phyloP scores from a whole-genome alignment of 2,329 filamentous ascomycete species.

The Penicillium capsulatum region DNA sequence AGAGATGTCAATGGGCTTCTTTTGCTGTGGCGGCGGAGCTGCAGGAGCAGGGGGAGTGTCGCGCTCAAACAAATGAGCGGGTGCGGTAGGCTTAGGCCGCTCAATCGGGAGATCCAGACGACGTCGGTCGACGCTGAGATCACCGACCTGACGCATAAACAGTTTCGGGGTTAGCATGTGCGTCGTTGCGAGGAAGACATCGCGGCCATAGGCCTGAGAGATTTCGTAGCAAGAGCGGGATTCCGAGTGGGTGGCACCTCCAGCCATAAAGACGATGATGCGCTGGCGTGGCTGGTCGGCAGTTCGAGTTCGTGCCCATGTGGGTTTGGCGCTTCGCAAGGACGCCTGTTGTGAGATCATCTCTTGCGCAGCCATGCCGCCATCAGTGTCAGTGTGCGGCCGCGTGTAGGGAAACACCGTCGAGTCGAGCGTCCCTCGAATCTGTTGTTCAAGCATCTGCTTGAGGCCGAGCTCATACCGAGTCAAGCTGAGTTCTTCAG shows the following conservation, averaged over 20 bases:
- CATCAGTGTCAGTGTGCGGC: constrained; percentile 54
- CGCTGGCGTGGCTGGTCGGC: constrained; percentile 80
- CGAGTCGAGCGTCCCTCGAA: constrained; percentile 63
- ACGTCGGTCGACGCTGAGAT: constrained; percentile 70
- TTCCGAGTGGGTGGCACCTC: constrained; percentile 91
- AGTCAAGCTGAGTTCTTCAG: constrained; percentile 79
- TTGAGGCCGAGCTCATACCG: constrained; percentile 80
- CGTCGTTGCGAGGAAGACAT: constrained; percentile 82
- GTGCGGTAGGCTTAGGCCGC: constrained; percentile 72
- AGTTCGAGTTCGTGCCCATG: constrained; percentile 82
- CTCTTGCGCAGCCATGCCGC: constrained; percentile 46
- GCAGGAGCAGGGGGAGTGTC: constrained; percentile 54
- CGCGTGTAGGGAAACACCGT: constrained; percentile 68
- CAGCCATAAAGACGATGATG: constrained; percentile 90
- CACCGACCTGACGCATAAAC: constrained; percentile 76
- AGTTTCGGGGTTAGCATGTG: constrained; percentile 87
- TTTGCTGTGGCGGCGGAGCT: constrained; percentile 25
- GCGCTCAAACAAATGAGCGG: constrained; percentile 79
- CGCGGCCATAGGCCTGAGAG: constrained; percentile 65
- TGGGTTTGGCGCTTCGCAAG: constrained; percentile 84
- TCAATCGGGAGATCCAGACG: constrained; percentile 78
- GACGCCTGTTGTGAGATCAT: constrained; percentile 59
- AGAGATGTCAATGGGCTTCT: constrained; percentile 14
- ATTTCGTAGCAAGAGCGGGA: constrained; percentile 84
- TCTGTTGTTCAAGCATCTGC: constrained; percentile 71